Percentiles rank a stretch among this genome's conserved stretches.
Conservation (phyloP, 345 rosid genomes). For the Eucalyptus fibrosa region DNA sequence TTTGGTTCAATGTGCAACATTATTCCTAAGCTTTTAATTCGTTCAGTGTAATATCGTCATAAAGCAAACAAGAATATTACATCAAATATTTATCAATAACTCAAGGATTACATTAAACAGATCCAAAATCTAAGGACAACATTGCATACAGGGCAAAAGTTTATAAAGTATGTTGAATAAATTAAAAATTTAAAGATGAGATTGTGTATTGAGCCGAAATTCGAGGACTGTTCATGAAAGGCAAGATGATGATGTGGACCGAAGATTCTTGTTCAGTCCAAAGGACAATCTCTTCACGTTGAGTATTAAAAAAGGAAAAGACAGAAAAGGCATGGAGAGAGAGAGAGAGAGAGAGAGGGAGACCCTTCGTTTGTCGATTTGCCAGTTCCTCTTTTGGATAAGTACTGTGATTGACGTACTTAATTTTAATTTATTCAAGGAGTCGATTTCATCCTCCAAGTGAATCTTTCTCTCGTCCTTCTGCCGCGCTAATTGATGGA, state of each 20-base stretch:
- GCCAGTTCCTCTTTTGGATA: neutral
- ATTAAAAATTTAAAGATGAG: accelerated
- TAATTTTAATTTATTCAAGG: no score
- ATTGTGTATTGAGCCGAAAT: neutral
- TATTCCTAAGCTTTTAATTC: accelerated
- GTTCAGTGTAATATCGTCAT: neutral
- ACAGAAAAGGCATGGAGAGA: neutral
- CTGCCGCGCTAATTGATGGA: no score
- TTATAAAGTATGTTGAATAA: neutral
- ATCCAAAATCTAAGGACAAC: accelerated
- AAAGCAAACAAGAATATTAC: no score
- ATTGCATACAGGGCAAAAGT: accelerated
- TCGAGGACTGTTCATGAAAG: neutral
- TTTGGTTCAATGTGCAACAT: neutral
- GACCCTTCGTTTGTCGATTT: neutral
- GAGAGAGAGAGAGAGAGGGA: neutral
- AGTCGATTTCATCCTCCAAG: no score
- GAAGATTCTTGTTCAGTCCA: neutral
- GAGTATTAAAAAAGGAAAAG: neutral
- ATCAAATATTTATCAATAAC: no score
- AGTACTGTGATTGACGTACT: neutral
- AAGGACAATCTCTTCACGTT: neutral
- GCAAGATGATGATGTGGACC: neutral
- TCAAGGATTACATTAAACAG: accelerated
- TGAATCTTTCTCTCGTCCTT: no score